Conservation (phyloP, 1,139 yeast species). For the Tardiomyces depauwii region DNA sequence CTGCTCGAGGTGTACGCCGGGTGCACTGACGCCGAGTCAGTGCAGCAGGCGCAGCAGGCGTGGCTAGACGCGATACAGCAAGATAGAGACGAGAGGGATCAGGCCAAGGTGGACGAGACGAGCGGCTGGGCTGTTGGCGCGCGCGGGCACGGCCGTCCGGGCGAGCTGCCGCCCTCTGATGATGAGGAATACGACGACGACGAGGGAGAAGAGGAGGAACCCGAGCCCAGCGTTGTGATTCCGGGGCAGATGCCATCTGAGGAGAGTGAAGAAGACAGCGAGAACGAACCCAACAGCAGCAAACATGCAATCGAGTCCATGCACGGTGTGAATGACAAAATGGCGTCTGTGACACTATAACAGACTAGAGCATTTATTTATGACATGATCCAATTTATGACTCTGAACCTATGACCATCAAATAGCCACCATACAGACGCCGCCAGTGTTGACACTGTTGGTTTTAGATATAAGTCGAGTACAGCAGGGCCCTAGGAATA, state of each 20-base stretch:
- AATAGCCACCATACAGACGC: too few relatives aligned
- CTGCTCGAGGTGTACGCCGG: constrained; percentile 59
- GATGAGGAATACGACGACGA: constrained; percentile 21
- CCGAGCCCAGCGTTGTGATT: not conserved
- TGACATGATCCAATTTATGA: too few relatives aligned
- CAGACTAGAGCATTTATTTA: too few relatives aligned
- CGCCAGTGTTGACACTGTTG: too few relatives aligned
- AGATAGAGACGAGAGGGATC: constrained; percentile 49
- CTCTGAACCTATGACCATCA: too few relatives aligned
- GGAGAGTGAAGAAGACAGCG: not conserved
- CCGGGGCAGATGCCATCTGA: not conserved
- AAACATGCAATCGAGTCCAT: too few relatives aligned
- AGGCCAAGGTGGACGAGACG: constrained; percentile 30
- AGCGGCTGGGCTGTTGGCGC: constrained; percentile 68
- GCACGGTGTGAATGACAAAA: too few relatives aligned
- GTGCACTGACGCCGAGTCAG: constrained; percentile 74
- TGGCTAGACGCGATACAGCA: constrained; percentile 62
- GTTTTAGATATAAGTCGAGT: too few relatives aligned
- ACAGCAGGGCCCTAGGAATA: too few relatives aligned
- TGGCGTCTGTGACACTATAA: too few relatives aligned
- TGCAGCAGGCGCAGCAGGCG: constrained; percentile 58
- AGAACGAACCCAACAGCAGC: not conserved
- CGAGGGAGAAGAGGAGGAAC: constrained; percentile 10
- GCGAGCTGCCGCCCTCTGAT: constrained; percentile 22
- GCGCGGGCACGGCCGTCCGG: constrained; percentile 41